A percentile compares a stretch with the other conserved stretches of the same genome.
Conservation (phyloP, 2,329 filamentous ascomycete genomes). For the Simplicillium sp. region DNA sequence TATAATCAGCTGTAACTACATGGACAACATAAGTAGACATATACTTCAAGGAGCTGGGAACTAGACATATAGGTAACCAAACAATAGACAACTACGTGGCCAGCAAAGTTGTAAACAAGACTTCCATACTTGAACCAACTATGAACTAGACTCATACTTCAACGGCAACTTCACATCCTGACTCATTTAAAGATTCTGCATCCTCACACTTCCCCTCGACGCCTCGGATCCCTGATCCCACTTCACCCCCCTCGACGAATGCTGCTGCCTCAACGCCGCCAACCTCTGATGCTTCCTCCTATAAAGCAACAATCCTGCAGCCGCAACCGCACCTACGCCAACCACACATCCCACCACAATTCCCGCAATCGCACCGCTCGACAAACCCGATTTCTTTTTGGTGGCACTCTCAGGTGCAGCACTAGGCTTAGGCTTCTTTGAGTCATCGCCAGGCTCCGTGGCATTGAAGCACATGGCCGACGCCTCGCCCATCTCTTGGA, state of each 20-base stretch:
- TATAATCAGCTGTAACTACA: background rate
- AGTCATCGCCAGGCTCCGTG: constrained; percentile 19
- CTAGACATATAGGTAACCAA: no score
- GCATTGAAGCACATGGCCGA: constrained; percentile 33
- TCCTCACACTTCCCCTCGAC: constrained; percentile 7
- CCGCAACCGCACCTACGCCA: constrained; percentile 51
- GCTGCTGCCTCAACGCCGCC: constrained; percentile 13
- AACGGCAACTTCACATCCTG: no score
- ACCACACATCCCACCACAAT: constrained; percentile 62
- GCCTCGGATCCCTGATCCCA: constrained; percentile 12
- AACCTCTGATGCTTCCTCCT: constrained; percentile 18
- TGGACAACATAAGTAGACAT: no score
- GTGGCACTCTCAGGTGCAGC: constrained; percentile 10
- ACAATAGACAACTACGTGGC: no score
- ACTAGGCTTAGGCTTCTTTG: constrained; percentile 10
- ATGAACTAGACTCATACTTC: no score
- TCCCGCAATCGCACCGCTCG: constrained; percentile 63
- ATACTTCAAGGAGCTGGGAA: no score
- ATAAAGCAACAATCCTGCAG: constrained; percentile 47
- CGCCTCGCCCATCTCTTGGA: constrained; percentile 19
- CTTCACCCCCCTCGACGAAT: constrained; percentile 13
- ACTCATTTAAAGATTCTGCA: constrained; percentile 6
- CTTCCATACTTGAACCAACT: no score
- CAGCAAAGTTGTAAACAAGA: no score
- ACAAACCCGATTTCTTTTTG: constrained; percentile 31